These are phyloP conservation scores for Marasmius sp. DNA, from an alignment of 1,284 basidiomycete species.

Conservation along the genomic window DNA sequence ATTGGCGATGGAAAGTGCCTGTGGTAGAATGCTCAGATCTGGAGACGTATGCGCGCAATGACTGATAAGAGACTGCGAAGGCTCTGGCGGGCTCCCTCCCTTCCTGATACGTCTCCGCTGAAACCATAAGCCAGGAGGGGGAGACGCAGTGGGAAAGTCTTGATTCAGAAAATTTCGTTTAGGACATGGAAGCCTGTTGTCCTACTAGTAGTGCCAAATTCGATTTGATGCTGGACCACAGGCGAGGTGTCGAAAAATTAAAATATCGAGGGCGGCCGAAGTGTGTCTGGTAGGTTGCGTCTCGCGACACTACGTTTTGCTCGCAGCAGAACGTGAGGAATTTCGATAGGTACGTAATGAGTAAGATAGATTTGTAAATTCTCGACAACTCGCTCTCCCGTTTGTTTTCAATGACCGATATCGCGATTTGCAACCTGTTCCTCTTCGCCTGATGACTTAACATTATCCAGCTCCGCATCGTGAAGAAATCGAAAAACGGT, in stretches of 20 bases:
- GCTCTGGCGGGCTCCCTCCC: not conserved
- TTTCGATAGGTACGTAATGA: no score
- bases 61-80: not conserved
- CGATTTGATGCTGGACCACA: not conserved
- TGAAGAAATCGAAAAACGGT: no score
- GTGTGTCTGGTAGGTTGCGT: no score
- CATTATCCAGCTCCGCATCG: no score
- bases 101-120: not conserved
- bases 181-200: not conserved
- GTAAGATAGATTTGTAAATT: no score
- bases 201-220: not conserved
- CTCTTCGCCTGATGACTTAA: no score
- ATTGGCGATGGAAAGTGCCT: not conserved
- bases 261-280: no score
- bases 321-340: no score
- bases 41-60: not conserved
- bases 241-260: not conserved
- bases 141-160: not conserved
- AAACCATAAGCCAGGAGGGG: not conserved
- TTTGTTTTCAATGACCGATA: no score
- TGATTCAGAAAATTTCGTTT: not conserved
- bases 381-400: no score
- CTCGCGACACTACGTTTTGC: no score
- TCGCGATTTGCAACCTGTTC: no score
- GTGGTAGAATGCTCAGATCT: not conserved